These are phyloP conservation scores for Vitis amurensis DNA, from an alignment of 164 flowering plant species.

Conservation along the genomic window DNA sequence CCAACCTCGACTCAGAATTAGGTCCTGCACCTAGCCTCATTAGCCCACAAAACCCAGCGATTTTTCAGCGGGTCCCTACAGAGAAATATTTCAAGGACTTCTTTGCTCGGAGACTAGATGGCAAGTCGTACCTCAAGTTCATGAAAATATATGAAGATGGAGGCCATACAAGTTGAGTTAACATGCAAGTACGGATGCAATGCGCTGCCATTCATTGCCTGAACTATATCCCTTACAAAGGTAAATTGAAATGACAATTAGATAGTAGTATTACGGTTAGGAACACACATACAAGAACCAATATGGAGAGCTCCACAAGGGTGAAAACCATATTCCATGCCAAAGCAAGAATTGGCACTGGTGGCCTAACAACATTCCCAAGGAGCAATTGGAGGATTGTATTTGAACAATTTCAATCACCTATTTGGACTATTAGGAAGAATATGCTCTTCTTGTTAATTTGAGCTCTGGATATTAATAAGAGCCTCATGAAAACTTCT, in stretches of 20 bases:
- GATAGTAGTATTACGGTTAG: too few species aligned
- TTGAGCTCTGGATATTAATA: too few species aligned
- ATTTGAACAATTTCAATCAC: too few species aligned
- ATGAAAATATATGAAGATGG: constrained; percentile 14
- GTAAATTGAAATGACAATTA: not conserved
- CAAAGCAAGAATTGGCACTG: too few species aligned
- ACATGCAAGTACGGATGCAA: not conserved
- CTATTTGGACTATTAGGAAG: too few species aligned
- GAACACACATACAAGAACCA: too few species aligned
- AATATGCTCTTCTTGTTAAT: too few species aligned
- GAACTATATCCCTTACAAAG: not conserved
- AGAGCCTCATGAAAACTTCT: too few species aligned
- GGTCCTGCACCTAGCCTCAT: constrained; percentile 37
- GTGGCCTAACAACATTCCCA: too few species aligned
- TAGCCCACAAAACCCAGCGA: constrained; percentile 21
- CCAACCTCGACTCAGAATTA: constrained; percentile 21
- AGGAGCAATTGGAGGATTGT: too few species aligned
- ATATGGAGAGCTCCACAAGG: too few species aligned
- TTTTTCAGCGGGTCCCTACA: constrained; percentile 4
- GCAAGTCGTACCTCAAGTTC: constrained; percentile 24
- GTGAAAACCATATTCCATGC: too few species aligned
- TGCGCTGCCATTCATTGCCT: not conserved
- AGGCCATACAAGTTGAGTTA: not conserved
- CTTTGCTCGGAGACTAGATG: constrained; percentile 21
- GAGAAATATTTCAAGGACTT: constrained; percentile 16